Conservation (phyloP, 78 protist species). For the Chrysochromulina tobinii region DNA sequence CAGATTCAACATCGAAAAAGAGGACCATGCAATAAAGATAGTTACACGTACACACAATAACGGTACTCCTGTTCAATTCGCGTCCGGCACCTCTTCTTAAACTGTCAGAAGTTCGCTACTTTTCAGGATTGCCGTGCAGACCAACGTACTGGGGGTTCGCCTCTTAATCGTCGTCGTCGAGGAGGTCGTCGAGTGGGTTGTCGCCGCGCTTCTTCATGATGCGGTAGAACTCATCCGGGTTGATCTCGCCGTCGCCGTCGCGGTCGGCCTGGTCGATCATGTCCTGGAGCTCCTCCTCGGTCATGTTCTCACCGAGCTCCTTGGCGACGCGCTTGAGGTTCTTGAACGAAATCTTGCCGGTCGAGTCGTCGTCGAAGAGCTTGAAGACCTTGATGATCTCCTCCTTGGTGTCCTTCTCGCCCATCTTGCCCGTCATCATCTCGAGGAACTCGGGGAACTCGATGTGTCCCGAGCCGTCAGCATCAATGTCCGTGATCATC, state of each 20-base stretch:
- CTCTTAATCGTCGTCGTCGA: slow-evolving; percentile 12
- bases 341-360: slow-evolving; percentile 77
- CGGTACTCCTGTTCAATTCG: too few species aligned
- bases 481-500: slow-evolving; percentile 83
- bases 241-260: slow-evolving; percentile 84
- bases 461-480: slow-evolving; percentile 80
- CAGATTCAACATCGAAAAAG: too few species aligned
- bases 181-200: slow-evolving; percentile 37
- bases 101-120: too few species aligned
- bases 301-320: slow-evolving; percentile 91
- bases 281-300: slow-evolving; percentile 90
- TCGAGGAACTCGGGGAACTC: slow-evolving; percentile 85
- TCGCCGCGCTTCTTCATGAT: slow-evolving; percentile 81
- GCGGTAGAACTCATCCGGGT: slow-evolving; percentile 84
- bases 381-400: slow-evolving; percentile 90
- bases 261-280: slow-evolving; percentile 93
- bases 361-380: slow-evolving; percentile 87
- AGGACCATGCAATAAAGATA: too few species aligned
- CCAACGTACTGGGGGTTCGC: too few species aligned
- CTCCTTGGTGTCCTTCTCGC: slow-evolving; percentile 79
- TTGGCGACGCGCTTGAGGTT: slow-evolving; percentile 87
- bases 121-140: too few species aligned
- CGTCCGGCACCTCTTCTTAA: too few species aligned
- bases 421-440: slow-evolving; percentile 87
- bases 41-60: too few species aligned